Conservation (phyloP, 495 filamentous ascomycete species). For the Penicillium canariense region DNA sequence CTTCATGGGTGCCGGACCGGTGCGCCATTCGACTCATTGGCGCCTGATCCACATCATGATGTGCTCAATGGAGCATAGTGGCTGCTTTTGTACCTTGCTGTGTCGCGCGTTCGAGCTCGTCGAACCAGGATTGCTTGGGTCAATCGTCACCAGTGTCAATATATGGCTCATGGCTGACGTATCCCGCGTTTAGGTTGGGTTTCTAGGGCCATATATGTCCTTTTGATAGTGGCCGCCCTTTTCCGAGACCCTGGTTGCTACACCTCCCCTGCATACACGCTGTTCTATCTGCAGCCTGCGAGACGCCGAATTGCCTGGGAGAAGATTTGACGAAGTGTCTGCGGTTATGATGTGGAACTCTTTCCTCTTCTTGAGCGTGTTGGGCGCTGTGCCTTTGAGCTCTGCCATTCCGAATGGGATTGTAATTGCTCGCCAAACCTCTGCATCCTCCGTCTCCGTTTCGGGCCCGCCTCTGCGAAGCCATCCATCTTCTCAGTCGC, state of each 20-base stretch:
- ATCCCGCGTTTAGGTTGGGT: background rate
- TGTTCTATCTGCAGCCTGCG: background rate
- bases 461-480: slow-evolving; percentile 22
- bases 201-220: slow-evolving; percentile 5
- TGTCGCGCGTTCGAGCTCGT: background rate
- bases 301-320: background rate
- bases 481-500: slow-evolving; percentile 24
- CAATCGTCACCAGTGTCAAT: background rate
- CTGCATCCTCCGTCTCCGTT: background rate
- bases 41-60: background rate
- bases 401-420: slow-evolving; percentile 12
- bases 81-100: background rate
- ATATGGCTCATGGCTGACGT: background rate
- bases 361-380: slow-evolving; percentile 11
- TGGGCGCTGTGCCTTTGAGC: slow-evolving; percentile 19
- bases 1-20: background rate
- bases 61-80: background rate
- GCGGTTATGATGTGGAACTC: slow-evolving; percentile 10
- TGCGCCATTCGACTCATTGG: background rate
- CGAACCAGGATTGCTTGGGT: background rate
- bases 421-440: background rate
- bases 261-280: background rate
- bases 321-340: background rate
- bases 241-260: background rate
- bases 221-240: background rate